A percentile compares a stretch with the other conserved stretches of the same genome.
Conservation (phyloP, 2,329 filamentous ascomycete species). For the Graphium sp. region DNA sequence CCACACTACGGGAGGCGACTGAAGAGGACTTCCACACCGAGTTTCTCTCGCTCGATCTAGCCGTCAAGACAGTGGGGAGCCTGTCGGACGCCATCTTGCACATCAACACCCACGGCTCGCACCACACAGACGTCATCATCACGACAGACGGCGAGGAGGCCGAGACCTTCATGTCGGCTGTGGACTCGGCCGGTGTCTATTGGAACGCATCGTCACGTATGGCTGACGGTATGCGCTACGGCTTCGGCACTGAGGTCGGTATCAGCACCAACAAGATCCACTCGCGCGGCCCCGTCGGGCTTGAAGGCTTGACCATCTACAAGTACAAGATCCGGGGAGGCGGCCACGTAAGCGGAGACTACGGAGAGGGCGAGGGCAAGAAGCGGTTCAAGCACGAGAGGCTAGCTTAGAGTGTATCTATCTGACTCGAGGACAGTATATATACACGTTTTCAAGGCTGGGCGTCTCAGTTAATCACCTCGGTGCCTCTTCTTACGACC, state of each 20-base stretch:
- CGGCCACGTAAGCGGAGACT: slow-evolving; percentile 68
- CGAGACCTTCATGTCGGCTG: slow-evolving; percentile 64
- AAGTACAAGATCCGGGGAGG: slow-evolving; percentile 81
- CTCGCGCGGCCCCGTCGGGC: slow-evolving; percentile 75
- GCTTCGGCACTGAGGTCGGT: slow-evolving; percentile 94
- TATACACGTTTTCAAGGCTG: too few relatives aligned
- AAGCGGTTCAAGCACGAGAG: slow-evolving; percentile 42
- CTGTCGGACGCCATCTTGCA: slow-evolving; percentile 63
- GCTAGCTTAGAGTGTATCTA: too few relatives aligned
- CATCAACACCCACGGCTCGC: slow-evolving; percentile 83
- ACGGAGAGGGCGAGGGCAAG: slow-evolving; percentile 47
- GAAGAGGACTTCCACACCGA: slow-evolving; percentile 73
- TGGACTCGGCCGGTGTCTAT: slow-evolving; percentile 87
- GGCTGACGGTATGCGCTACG: slow-evolving; percentile 91
- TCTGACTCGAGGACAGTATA: too few relatives aligned
- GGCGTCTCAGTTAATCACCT: too few relatives aligned
- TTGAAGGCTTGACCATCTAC: slow-evolving; percentile 93
- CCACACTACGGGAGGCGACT: slow-evolving; percentile 44
- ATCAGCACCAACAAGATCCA: slow-evolving; percentile 99
- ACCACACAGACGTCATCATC: slow-evolving; percentile 86
- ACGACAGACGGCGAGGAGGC: slow-evolving; percentile 53
- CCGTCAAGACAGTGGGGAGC: slow-evolving; percentile 60
- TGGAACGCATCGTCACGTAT: slow-evolving; percentile 94
- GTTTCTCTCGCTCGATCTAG: slow-evolving; percentile 70
- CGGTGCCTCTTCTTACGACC: too few relatives aligned